Conservation (phyloP, 1,139 yeast genomes). For the Blastobotrys indianensis region DNA sequence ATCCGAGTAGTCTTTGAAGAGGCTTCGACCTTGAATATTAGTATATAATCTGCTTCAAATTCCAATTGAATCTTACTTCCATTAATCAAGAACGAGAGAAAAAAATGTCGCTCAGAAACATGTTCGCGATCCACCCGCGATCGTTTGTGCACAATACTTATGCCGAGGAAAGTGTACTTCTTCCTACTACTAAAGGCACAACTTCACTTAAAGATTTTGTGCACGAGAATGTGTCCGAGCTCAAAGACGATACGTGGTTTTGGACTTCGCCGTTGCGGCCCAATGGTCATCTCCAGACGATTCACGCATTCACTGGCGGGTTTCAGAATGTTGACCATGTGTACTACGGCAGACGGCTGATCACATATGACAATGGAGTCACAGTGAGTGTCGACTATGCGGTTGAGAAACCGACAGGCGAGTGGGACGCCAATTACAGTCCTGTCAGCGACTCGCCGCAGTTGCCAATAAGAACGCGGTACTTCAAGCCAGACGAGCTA, state of each 20-base stretch:
- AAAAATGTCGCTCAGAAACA: background rate
- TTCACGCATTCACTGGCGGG: constrained; percentile 55
- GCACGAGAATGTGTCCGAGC: constrained; percentile 40
- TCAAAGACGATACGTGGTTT: constrained; percentile 44
- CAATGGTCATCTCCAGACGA: constrained; percentile 72
- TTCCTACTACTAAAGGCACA: constrained; percentile 30
- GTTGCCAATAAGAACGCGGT: constrained; percentile 73
- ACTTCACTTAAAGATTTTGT: constrained; percentile 40
- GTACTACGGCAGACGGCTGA: constrained; percentile 71
- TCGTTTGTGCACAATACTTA: constrained; percentile 16
- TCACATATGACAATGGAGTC: constrained; percentile 52
- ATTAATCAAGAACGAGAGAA: too few species aligned
- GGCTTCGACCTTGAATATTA: too few species aligned
- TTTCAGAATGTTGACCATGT: constrained; percentile 49
- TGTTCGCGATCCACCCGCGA: constrained; percentile 10
- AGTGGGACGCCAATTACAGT: constrained; percentile 48
- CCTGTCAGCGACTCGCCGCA: constrained; percentile 68
- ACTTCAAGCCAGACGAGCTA: constrained; percentile 49
- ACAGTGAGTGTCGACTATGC: constrained; percentile 75
- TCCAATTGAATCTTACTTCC: too few species aligned
- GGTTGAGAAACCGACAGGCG: constrained; percentile 44
- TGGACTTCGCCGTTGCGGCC: constrained; percentile 59
- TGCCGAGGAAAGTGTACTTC: constrained; percentile 28
- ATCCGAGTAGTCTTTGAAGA: too few species aligned
- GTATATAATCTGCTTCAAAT: too few species aligned